Evolutionary conservation across 2,329 filamentous ascomycete genomes (phyloP).

Genomic region (Nemania abortiva): DNA sequence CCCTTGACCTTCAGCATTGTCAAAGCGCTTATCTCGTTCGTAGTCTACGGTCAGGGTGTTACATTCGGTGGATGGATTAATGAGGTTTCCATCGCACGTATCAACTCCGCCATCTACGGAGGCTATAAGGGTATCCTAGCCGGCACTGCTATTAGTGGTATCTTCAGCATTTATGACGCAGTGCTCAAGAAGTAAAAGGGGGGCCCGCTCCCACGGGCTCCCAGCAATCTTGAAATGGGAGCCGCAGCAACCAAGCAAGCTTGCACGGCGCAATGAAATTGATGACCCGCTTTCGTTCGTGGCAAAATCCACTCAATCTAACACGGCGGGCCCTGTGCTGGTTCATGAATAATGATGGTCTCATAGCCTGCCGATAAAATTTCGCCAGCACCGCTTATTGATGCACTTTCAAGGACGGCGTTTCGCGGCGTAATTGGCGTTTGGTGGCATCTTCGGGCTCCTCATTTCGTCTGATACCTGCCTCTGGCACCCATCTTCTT

Average conservation of each 20-base stretch:
- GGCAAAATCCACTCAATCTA: conserved; percentile 14
- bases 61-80: conserved; percentile 73
- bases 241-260: background rate
- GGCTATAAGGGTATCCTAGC: conserved; percentile 78
- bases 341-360: conserved; percentile 25
- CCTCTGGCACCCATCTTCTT: conserved; percentile 33
- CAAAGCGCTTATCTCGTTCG: conserved; percentile 84
- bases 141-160: conserved; percentile 74
- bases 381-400: conserved; percentile 23
- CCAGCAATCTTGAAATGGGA: conserved; percentile 1
- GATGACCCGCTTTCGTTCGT: conserved; percentile 15
- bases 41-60: conserved; percentile 79
- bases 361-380: conserved; percentile 12
- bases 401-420: conserved; percentile 39
- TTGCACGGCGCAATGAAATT: conserved; percentile 15
- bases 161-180: conserved; percentile 82
- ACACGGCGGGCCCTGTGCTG: conserved; percentile 20
- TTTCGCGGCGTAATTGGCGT: conserved; percentile 47
- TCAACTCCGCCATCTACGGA: conserved; percentile 76
- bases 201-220: background rate
- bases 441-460: conserved; percentile 36
- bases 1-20: conserved; percentile 90
- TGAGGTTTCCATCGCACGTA: conserved; percentile 68
- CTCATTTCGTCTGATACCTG: conserved; percentile 45
- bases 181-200: conserved; percentile 73